Evolutionary conservation across 202 grass and related monocot genomes (phyloP).

Genomic region (Dendrocalamus latiflorus): DNA sequence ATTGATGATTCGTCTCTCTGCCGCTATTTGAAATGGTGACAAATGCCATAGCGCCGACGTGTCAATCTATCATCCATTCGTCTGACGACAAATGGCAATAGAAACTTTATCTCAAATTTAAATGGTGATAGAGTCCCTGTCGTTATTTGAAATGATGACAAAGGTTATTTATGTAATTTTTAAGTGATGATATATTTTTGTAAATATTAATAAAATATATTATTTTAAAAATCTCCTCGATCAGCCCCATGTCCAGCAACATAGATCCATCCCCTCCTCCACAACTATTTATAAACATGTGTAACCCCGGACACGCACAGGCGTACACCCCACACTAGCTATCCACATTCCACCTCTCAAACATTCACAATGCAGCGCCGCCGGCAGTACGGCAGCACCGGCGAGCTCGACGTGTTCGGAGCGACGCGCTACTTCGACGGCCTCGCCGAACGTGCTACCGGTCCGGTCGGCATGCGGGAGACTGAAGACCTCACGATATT

Average conservation of each 20-base stretch:
- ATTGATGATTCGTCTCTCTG: no score
- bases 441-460: not conserved
- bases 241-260: not conserved
- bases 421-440: conserved; percentile 52
- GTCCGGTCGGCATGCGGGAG: not conserved
- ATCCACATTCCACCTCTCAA: not conserved
- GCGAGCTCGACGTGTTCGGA: conserved; percentile 60
- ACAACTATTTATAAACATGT: conserved; percentile 21
- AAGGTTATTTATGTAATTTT: no score
- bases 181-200: no score
- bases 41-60: no score
- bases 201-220: no score
- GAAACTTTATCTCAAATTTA: no score
- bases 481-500: not conserved
- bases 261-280: not conserved
- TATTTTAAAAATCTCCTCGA: no score
- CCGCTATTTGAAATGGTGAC: no score
- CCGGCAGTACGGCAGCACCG: conserved; percentile 23
- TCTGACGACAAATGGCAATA: no score
- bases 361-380: conserved; percentile 3
- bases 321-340: not conserved
- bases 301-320: not conserved
- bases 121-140: no score
- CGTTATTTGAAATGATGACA: no score
- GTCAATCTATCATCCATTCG: no score